Evolutionary conservation across 2,329 filamentous ascomycete species (phyloP), one percentile per base, ranked within the genome.

Genomic region (Colletotrichum scovillei): DNA sequence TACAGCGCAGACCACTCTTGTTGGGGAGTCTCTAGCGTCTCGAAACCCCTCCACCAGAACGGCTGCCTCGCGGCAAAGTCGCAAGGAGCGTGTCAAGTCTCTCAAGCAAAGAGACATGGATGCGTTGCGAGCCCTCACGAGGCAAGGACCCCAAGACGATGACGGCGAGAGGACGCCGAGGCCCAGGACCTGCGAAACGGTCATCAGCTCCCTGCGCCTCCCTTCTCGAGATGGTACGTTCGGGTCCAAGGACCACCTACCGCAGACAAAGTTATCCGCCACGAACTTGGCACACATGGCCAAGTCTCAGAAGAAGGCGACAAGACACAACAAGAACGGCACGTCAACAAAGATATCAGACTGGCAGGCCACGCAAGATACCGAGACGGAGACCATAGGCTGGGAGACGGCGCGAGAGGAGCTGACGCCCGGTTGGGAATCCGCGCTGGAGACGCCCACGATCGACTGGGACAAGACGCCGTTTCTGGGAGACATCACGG

Each of bases 101-200:
- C 81, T 80, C 76, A 85, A 84, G 73, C 79, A 79, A 64, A 79
- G 83, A 19, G 84, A 86, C 42, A 79, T 86, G 71, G 83, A 85
- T 69, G 70, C 70, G 2, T 35, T 70, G 16, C 80, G 81, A 5
- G 73, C 80, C 5, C 76, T 78, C 8, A 76, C 76, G 5, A 79
- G 77, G 16, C 67, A 78, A 22, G 78, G 76, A 28, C 76, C 75
- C 11, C 60, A 59, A 16, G 57, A 69, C 6, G 63, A 69, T 19
- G 64, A 73, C 7, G 71, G 60, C n/a, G 60, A 72, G 28, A 22
- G 35, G 22, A 69, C 65, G 9, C 59, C 69, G 14, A 69, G 68
- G 58, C 72, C 72, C 1, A 46, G n/a, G 19, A 75, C 74, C 12
- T 71, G 60, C 6, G 72, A 69, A 7, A 75, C 74, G 19, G 68